These are phyloP conservation scores for Plasmopara muralis DNA, from an alignment of 352 stramenopile species.

Conservation along the genomic window DNA sequence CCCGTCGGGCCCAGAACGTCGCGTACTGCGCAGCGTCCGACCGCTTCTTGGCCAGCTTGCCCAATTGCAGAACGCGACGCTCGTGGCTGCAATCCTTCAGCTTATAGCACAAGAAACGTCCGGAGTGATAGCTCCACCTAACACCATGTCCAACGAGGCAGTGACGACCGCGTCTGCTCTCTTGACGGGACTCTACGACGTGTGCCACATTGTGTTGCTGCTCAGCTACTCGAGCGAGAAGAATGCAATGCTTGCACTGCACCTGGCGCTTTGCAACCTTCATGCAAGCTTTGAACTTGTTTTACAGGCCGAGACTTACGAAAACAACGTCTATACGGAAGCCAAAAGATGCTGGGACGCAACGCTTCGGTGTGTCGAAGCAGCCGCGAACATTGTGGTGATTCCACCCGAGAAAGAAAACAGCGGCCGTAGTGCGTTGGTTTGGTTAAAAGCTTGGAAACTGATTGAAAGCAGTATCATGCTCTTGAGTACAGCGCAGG, in stretches of 20 bases:
- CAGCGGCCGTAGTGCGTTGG: conserved; percentile 44
- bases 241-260: conserved; percentile 53
- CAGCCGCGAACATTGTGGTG: conserved; percentile 34
- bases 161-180: conserved; percentile 23
- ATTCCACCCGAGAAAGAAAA: conserved; percentile 24
- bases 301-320: conserved; percentile 10
- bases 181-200: conserved; percentile 40
- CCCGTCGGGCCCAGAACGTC: conserved; percentile 29
- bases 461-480: conserved; percentile 45
- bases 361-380: conserved; percentile 38
- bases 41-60: conserved; percentile 40
- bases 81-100: conserved; percentile 49
- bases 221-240: conserved; percentile 70
- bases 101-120: conserved; percentile 33
- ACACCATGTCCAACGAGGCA: neutral
- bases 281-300: conserved; percentile 40
- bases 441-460: conserved; percentile 61
- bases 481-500: conserved; percentile 44
- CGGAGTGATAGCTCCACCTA: neutral
- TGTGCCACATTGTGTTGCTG: conserved; percentile 50
- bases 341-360: conserved; percentile 28
- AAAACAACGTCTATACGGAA: conserved; percentile 10
- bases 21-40: conserved; percentile 35
- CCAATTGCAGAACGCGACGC: conserved; percentile 52
- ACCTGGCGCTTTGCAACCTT: conserved; percentile 32